Evolutionary conservation across 306 rosid genomes (phyloP).

Genomic region (Prinsepia uniflora): DNA sequence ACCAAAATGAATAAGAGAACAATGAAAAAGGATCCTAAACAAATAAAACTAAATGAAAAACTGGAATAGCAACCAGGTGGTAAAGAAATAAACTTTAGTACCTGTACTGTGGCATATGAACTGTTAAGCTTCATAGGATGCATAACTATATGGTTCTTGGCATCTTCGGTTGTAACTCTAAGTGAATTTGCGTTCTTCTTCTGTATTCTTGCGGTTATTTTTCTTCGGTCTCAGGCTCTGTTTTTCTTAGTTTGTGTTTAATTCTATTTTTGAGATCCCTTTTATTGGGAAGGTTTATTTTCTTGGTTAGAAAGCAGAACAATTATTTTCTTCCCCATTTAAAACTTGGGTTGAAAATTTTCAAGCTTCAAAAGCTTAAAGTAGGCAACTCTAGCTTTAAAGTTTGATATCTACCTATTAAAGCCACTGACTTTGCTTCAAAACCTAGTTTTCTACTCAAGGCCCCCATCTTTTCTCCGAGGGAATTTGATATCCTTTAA

Average conservation of each 20-base stretch:
- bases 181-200: too few species aligned
- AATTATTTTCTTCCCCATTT: neutral
- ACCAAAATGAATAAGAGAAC: too few species aligned
- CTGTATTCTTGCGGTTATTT: neutral
- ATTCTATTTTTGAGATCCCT: neutral
- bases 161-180: constrained; percentile 61
- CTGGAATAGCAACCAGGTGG: constrained; percentile 2
- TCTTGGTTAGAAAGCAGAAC: neutral
- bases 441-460: constrained; percentile 6
- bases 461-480: neutral
- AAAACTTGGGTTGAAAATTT: neutral
- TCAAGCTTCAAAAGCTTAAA: neutral
- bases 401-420: constrained; percentile 10
- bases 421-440: constrained; percentile 18
- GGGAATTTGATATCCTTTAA: too few species aligned
- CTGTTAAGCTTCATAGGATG: constrained; percentile 74
- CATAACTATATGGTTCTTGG: constrained; percentile 43
- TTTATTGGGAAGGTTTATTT: too few species aligned
- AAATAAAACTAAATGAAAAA: neutral
- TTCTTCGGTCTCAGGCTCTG: neutral
- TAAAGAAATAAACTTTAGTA: constrained; percentile 23
- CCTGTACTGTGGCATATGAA: constrained; percentile 69
- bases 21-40: neutral
- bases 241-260: neutral
- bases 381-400: neutral